phyloP scores from a whole-genome alignment of 2,329 filamentous ascomycete species.

The Salinomyces thailandicus region DNA sequence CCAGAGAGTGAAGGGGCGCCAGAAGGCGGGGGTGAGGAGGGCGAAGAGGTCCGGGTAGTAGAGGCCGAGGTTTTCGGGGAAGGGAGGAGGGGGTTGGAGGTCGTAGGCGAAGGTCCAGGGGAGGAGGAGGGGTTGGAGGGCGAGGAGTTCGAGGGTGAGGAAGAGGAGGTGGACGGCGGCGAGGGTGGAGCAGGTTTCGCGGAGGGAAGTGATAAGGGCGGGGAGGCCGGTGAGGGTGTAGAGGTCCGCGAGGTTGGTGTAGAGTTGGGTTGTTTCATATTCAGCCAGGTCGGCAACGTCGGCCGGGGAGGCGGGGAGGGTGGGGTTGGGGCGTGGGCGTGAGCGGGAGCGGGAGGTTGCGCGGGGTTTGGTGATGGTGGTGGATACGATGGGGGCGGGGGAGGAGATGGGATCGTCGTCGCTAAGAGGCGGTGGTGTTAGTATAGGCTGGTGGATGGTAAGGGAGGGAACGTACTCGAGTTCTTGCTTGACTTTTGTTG shows the following conservation, averaged over 20 bases:
- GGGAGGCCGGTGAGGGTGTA: slow-evolving; percentile 58
- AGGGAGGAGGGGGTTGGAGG: slow-evolving; percentile 37
- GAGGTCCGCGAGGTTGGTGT: slow-evolving; percentile 52
- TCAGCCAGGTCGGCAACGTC: slow-evolving; percentile 69
- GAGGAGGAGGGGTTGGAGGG: slow-evolving; percentile 60
- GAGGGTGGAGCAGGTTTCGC: slow-evolving; percentile 62
- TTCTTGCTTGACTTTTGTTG: slow-evolving; percentile 28
- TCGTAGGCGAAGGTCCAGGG: slow-evolving; percentile 63
- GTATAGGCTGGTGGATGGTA: slow-evolving; percentile 25
- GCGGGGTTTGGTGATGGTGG: not conserved
- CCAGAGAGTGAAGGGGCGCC: slow-evolving; percentile 65
- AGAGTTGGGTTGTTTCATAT: slow-evolving; percentile 55
- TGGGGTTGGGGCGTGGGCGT: not conserved
- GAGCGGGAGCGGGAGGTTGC: not conserved
- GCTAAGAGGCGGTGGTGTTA: no score
- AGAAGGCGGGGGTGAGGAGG: slow-evolving; percentile 67
- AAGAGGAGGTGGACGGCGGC: slow-evolving; percentile 60
- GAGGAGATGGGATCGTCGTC: slow-evolving; percentile 1
- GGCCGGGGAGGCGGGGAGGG: slow-evolving; percentile 54
- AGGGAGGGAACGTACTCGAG: slow-evolving; percentile 17
- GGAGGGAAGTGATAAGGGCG: slow-evolving; percentile 54
- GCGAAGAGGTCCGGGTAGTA: slow-evolving; percentile 68
- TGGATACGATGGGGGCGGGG: not conserved
- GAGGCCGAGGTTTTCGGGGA: slow-evolving; percentile 2
- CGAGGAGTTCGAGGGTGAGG: slow-evolving; percentile 57